A percentile compares a stretch with the other conserved stretches of the same genome.
Evolutionary conservation across 2,329 filamentous ascomycete genomes (phyloP).

Genomic region (Fusarium neocosmosporiellum): DNA sequence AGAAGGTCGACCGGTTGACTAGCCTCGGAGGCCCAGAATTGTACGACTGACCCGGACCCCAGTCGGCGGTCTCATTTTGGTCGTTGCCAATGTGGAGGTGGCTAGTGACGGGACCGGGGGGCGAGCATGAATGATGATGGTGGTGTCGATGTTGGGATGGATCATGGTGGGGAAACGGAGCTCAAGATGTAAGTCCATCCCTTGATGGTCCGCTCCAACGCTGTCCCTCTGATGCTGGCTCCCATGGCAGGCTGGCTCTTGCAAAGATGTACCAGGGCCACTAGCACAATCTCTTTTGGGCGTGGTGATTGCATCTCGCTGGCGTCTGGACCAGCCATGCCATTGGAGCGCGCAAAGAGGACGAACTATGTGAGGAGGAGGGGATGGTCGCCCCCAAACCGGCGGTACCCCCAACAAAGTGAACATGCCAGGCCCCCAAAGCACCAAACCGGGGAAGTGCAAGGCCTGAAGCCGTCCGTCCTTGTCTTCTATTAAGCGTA

Average conservation of each 20-base stretch:
- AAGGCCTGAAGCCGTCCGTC: constrained; percentile 34
- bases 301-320: constrained; percentile 21
- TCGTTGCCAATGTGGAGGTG: constrained; percentile 47
- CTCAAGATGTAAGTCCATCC: constrained; percentile 37
- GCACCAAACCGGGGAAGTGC: constrained; percentile 39
- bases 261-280: constrained; percentile 1
- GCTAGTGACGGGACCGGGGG: constrained; percentile 46
- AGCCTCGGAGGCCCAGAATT: constrained; percentile 42
- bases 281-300: constrained; percentile 20
- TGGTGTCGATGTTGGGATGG: constrained; percentile 45
- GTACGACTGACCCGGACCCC: constrained; percentile 45
- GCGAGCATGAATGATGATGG: constrained; percentile 44
- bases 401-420: constrained; percentile 33
- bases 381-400: constrained; percentile 35
- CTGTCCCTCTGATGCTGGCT: constrained; percentile 36
- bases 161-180: constrained; percentile 42
- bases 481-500: constrained; percentile 21
- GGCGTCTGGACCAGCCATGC: constrained; percentile 32
- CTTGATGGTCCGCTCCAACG: constrained; percentile 27
- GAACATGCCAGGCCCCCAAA: constrained; percentile 34
- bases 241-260: constrained; percentile 21
- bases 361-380: constrained; percentile 26
- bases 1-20: constrained; percentile 32
- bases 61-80: constrained; percentile 44
- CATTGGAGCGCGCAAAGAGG: constrained; percentile 37